Evolutionary conservation across 2,329 filamentous ascomycete species (phyloP), one percentile per base, ranked within the genome.

Genomic region (Trichothecium roseum): DNA sequence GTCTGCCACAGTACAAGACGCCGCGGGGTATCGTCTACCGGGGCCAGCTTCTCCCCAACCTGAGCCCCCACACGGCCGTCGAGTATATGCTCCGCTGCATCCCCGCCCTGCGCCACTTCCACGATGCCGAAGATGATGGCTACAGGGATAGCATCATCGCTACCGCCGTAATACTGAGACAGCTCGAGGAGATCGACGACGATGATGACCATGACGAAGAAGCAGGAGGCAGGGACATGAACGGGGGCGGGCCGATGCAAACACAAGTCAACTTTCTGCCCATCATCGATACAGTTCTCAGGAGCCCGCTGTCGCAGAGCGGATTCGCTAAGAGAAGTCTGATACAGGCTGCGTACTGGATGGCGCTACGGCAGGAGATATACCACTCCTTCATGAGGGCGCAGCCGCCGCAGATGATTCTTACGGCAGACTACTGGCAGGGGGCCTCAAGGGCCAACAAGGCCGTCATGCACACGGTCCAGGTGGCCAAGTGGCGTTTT

Each of bases 1-100:
- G 59, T 2, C 40, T 62, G 2, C 59, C 59, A 0, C 54, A 58
- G 30, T 62, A 56, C 44, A 57, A 52, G 37, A 58, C 59, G 3
- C 37, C 50, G 2, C 43, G 41, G 3, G 58, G 59, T 1, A 53
- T 62, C 10, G 28, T 54, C 1, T 62, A 62, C 36, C 55, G 60
- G 22, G 57, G 56, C 1, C 57, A 62, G 27, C 48, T 57, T 0
- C 49, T 62, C 0, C 49, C 54, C 1, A 45, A 52, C 5, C 52
- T 62, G 3, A 52, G 52, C 13, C 44, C 54, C 5, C 56, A 62
- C 33, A 56, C 57, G 2, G 57, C 59, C 1, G 56, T 62, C 3
- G 57, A 62, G 38, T 62, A 62, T 31, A 62, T 58, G 30, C 43
- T 62, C 2, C 50, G 54, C 27, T 62, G 59, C 31, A 62, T 62